A percentile compares a stretch with the other conserved stretches of the same genome.
Evolutionary conservation across 2,329 filamentous ascomycete genomes (phyloP).

Genomic region (Cladophialophora psammophila): DNA sequence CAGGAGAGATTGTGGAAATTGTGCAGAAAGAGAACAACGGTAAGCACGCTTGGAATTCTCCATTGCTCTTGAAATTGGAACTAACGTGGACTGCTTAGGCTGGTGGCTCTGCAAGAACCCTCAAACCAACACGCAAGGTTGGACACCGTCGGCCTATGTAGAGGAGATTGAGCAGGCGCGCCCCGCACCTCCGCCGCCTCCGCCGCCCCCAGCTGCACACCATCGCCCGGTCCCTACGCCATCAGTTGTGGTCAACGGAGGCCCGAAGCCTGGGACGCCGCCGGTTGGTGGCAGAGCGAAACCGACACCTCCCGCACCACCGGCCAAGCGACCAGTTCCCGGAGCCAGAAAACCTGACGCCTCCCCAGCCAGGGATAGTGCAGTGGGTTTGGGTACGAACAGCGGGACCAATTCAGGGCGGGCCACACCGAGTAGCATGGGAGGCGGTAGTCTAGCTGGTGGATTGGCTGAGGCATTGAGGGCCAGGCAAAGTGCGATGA

Average conservation of each 20-base stretch:
- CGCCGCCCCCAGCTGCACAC: slow-evolving; percentile 55
- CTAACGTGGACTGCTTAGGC: slow-evolving; percentile 60
- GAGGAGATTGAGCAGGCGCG: slow-evolving; percentile 73
- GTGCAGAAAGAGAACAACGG: slow-evolving; percentile 96
- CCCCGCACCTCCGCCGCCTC: slow-evolving; percentile 66
- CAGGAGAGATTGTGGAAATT: slow-evolving; percentile 84
- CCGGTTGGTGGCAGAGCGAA: slow-evolving; percentile 46
- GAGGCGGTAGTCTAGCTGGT: slow-evolving; percentile 70
- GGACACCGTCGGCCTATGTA: slow-evolving; percentile 93
- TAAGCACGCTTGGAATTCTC: slow-evolving; percentile 56
- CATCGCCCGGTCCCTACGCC: slow-evolving; percentile 67
- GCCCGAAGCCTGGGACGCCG: slow-evolving; percentile 10
- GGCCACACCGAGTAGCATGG: slow-evolving; percentile 68
- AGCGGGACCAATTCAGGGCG: slow-evolving; percentile 71
- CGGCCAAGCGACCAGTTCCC: slow-evolving; percentile 77
- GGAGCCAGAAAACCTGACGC: slow-evolving; percentile 72
- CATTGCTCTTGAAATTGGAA: slow-evolving; percentile 1
- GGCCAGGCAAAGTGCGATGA: slow-evolving; percentile 78
- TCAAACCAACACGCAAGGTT: slow-evolving; percentile 76
- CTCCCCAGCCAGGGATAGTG: slow-evolving; percentile 69
- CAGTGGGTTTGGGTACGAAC: slow-evolving; percentile 54
- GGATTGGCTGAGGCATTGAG: slow-evolving; percentile 80
- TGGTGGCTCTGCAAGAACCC: slow-evolving; percentile 93
- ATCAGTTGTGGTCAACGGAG: slow-evolving; percentile 49
- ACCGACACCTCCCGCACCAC: slow-evolving; percentile 77